A percentile compares a stretch with the other conserved stretches of the same genome.
phyloP scores from a whole-genome alignment of 495 filamentous ascomycete species.

The Staphylotrichum longicolle region DNA sequence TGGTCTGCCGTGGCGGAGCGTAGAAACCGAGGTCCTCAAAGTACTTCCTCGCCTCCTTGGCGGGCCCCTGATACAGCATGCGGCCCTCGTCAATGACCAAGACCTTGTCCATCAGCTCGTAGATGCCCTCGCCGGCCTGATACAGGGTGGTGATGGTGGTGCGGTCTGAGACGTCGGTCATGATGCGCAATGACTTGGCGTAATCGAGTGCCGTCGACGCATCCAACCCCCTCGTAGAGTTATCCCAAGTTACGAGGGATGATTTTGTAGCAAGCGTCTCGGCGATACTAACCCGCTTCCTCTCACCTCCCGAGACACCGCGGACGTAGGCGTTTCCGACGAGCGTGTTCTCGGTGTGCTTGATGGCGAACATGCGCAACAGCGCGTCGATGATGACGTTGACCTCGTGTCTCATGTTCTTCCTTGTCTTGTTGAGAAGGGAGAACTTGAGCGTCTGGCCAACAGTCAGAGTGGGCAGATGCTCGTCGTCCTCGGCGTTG shows the following conservation, averaged over 20 bases:
- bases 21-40: constrained; percentile 60
- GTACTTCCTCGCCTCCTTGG: constrained; percentile 56
- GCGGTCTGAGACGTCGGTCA: constrained; percentile 77
- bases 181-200: constrained; percentile 70
- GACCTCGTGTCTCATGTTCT: constrained; percentile 63
- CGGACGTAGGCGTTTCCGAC: constrained; percentile 84
- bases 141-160: constrained; percentile 84
- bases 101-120: constrained; percentile 74
- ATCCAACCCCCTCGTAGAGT: constrained; percentile 78
- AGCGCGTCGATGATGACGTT: constrained; percentile 67
- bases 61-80: constrained; percentile 66
- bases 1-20: constrained; percentile 56
- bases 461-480: constrained; percentile 75
- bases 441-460: constrained; percentile 81
- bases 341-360: constrained; percentile 74
- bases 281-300: constrained; percentile 57
- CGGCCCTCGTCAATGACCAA: constrained; percentile 64
- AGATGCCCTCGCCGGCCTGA: constrained; percentile 80
- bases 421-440: constrained; percentile 78
- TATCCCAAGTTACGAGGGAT: constrained; percentile 59
- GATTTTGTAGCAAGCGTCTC: constrained; percentile 48
- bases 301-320: constrained; percentile 63
- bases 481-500: constrained; percentile 78
- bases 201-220: constrained; percentile 78
- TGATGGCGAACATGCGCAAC: constrained; percentile 72